phyloP scores from a whole-genome alignment of 345 rosid species.

The Aquilaria malaccensis region DNA sequence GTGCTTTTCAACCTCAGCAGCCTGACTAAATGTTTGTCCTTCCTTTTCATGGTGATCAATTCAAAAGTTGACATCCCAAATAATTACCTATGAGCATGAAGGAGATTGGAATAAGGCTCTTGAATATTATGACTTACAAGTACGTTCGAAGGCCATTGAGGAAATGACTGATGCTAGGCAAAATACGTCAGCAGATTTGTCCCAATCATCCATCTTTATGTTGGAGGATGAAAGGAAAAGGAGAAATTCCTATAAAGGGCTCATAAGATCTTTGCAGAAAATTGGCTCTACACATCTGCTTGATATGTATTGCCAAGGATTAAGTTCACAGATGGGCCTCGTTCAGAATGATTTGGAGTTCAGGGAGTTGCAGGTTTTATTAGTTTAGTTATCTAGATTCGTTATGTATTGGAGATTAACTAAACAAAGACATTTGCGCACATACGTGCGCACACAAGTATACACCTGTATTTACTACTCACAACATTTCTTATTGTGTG shows the following conservation, averaged over 20 bases:
- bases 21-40: constrained; percentile 9
- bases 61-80: constrained; percentile 74
- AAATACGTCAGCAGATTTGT: constrained; percentile 23
- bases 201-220: constrained; percentile 26
- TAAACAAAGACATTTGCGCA: neutral
- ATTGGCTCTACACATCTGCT: constrained; percentile 85
- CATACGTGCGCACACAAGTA: no score
- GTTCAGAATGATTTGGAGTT: constrained; percentile 74
- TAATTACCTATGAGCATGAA: constrained; percentile 89
- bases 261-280: constrained; percentile 87
- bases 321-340: constrained; percentile 60
- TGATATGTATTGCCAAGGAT: constrained; percentile 82
- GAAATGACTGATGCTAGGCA: constrained; percentile 28
- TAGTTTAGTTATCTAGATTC: neutral
- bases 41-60: constrained; percentile 21
- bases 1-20: neutral
- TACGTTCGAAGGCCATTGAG: constrained; percentile 48
- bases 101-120: constrained; percentile 96
- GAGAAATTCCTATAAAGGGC: constrained; percentile 77
- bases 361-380: constrained; percentile 76
- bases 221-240: constrained; percentile 37
- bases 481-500: no score
- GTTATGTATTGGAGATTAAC: neutral
- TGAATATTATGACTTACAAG: constrained; percentile 90
- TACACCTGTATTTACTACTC: neutral